Percentiles rank a stretch among this genome's conserved stretches.
phyloP scores from a whole-genome alignment of 306 rosid species.

The Vigna angularis region DNA sequence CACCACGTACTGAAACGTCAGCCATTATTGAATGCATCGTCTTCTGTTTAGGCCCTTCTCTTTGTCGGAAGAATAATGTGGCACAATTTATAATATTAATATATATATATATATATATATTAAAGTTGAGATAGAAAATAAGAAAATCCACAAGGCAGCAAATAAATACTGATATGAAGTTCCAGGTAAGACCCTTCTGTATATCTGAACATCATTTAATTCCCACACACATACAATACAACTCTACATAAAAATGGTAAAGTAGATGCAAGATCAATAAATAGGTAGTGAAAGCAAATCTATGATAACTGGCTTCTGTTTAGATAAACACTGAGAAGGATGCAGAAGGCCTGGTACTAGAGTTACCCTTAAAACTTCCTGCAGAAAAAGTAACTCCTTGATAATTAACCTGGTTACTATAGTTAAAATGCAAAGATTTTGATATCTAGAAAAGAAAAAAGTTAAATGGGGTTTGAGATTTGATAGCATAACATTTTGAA shows the following conservation, averaged over 20 bases:
- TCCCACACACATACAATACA: not conserved
- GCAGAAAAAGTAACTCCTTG: not conserved
- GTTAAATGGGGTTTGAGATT: not conserved
- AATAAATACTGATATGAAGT: not conserved
- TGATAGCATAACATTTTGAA: not conserved
- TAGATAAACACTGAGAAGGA: not conserved
- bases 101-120: too few relatives aligned
- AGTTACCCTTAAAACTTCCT: constrained; percentile 8
- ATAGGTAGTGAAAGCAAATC: not conserved
- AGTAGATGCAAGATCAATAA: constrained; percentile 2
- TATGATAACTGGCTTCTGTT: not conserved
- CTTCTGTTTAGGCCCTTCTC: not conserved
- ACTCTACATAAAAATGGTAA: not conserved
- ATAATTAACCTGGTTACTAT: not conserved
- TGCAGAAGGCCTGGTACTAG: constrained; percentile 8
- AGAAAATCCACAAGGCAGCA: not conserved
- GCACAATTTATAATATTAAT: too few relatives aligned
- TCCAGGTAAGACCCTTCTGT: not conserved
- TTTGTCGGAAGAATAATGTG: not conserved
- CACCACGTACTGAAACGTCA: not conserved
- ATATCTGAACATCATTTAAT: not conserved
- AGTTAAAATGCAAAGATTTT: not conserved
- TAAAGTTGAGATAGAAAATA: not conserved
- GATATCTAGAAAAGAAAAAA: not conserved
- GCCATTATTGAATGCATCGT: not conserved